A percentile compares a stretch with the other conserved stretches of the same genome.
Conservation (phyloP, 2,329 filamentous ascomycete species). For the Penicillium sp. region DNA sequence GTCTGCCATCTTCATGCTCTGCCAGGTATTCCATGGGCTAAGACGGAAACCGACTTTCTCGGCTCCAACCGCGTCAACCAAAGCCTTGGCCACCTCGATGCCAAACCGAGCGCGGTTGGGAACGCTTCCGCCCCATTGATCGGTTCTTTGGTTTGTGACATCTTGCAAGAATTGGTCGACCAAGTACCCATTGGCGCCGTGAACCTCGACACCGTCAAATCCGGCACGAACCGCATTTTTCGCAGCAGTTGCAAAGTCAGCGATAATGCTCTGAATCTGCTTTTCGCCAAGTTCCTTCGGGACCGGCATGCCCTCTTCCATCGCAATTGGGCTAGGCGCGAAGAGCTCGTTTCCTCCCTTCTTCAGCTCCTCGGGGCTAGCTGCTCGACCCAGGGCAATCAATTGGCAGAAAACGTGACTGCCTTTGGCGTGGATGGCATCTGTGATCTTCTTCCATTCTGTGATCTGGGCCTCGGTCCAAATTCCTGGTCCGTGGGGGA, state of each 20-base stretch:
- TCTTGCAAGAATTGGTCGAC: slow-evolving; percentile 52
- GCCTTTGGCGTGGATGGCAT: slow-evolving; percentile 62
- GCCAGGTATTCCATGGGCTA: slow-evolving; percentile 36
- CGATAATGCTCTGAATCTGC: slow-evolving; percentile 43
- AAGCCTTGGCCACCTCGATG: slow-evolving; percentile 49
- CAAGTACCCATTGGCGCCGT: slow-evolving; percentile 51
- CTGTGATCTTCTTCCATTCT: slow-evolving; percentile 60
- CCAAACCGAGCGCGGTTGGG: slow-evolving; percentile 54
- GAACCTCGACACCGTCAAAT: slow-evolving; percentile 53
- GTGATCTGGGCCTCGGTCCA: slow-evolving; percentile 55
- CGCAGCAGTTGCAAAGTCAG: slow-evolving; percentile 45
- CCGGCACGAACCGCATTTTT: slow-evolving; percentile 54
- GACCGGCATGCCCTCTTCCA: slow-evolving; percentile 33
- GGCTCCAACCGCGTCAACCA: slow-evolving; percentile 44
- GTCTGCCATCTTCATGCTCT: slow-evolving; percentile 57
- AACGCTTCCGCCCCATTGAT: slow-evolving; percentile 52
- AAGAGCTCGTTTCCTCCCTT: slow-evolving; percentile 1
- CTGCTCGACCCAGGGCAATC: slow-evolving; percentile 59
- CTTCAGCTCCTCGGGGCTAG: slow-evolving; percentile 35
- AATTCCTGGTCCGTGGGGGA: slow-evolving; percentile 57
- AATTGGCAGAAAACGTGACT: slow-evolving; percentile 62
- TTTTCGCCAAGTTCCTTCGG: slow-evolving; percentile 33
- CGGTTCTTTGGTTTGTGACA: slow-evolving; percentile 48
- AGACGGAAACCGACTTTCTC: slow-evolving; percentile 46
- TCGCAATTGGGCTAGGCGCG: slow-evolving; percentile 44